Conservation (phyloP, 1,284 basidiomycete species). For the Cutaneotrichosporon cavernicola region DNA sequence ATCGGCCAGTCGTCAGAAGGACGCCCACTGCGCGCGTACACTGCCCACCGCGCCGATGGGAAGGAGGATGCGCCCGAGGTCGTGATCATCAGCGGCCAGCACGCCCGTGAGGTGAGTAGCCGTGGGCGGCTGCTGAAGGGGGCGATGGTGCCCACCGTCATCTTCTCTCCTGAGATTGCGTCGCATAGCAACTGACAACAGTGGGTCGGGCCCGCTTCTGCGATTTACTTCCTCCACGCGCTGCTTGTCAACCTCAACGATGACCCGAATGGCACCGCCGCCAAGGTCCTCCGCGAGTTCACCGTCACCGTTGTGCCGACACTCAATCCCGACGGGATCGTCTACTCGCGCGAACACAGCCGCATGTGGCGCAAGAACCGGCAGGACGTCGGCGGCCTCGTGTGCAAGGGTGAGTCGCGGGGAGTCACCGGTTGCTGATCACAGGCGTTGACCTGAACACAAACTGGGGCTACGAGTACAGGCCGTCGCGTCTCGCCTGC, state of each 20-base stretch:
- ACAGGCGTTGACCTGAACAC: conserved; percentile 77
- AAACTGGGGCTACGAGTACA: conserved; percentile 62
- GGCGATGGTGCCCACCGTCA: too few relatives aligned
- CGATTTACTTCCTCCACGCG: conserved; percentile 71
- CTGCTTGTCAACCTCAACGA: conserved; percentile 60
- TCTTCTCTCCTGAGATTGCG: neutral
- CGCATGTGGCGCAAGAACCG: conserved; percentile 84
- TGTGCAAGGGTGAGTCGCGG: conserved; percentile 49
- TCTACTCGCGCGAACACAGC: conserved; percentile 63
- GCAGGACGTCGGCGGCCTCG: conserved; percentile 55
- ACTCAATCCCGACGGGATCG: conserved; percentile 82
- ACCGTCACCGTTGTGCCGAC: conserved; percentile 74
- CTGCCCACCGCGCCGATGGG: conserved; percentile 24
- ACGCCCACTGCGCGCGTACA: conserved; percentile 41
- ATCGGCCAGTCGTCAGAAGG: conserved; percentile 43
- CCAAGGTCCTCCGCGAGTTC: conserved; percentile 61
- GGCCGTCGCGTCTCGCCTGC: conserved; percentile 53
- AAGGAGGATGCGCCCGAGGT: conserved; percentile 53
- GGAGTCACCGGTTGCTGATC: conserved; percentile 33
- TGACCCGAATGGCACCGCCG: conserved; percentile 35
- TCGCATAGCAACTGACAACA: conserved; percentile 37
- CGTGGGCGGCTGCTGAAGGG: neutral
- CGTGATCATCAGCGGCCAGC: conserved; percentile 72
- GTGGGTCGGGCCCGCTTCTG: conserved; percentile 77
- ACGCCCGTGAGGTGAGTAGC: conserved; percentile 68